Percentiles rank a stretch among this genome's conserved stretches.
Evolutionary conservation across 2,329 filamentous ascomycete species (phyloP).

Genomic region (Shiraia bambusicola): DNA sequence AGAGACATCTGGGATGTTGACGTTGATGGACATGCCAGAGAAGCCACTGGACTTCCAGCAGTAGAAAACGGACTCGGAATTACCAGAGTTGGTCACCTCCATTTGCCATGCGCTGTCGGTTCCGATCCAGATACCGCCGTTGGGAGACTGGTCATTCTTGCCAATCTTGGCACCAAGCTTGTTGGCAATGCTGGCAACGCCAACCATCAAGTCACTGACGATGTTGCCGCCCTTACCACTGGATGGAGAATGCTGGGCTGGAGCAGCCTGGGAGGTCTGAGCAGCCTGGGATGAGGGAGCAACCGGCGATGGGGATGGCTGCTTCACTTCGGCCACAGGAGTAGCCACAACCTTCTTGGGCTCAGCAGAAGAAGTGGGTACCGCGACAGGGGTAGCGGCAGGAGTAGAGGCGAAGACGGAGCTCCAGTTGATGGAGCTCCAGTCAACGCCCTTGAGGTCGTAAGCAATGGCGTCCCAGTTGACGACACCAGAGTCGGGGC

Average conservation of each 20-base stretch:
- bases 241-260: conserved; percentile 2
- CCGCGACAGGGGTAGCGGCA: conserved; percentile 3
- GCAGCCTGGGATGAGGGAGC: conserved; percentile 1
- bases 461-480: conserved; percentile 34
- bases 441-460: conserved; percentile 32
- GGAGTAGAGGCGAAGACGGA: conserved; percentile 16
- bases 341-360: conserved; percentile 9
- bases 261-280: conserved; percentile 1
- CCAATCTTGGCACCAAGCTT: conserved; percentile 26
- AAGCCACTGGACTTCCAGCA: conserved; percentile 42
- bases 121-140: conserved; percentile 42
- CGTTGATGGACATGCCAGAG: conserved; percentile 42
- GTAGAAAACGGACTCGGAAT: conserved; percentile 35
- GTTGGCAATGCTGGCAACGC: conserved; percentile 23
- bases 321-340: conserved; percentile 5
- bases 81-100: conserved; percentile 41
- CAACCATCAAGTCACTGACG: conserved; percentile 18
- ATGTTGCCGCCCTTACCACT: conserved; percentile 14
- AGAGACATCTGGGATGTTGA: conserved; percentile 39
- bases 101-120: conserved; percentile 36
- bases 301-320: conserved; percentile 4
- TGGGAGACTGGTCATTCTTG: conserved; percentile 31
- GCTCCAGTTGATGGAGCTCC: conserved; percentile 30
- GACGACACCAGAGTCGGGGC: conserved; percentile 23
- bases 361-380: conserved; percentile 14